These are phyloP conservation scores for Epichloe baconii DNA, from an alignment of 2,329 filamentous ascomycete genomes.

Conservation along the genomic window DNA sequence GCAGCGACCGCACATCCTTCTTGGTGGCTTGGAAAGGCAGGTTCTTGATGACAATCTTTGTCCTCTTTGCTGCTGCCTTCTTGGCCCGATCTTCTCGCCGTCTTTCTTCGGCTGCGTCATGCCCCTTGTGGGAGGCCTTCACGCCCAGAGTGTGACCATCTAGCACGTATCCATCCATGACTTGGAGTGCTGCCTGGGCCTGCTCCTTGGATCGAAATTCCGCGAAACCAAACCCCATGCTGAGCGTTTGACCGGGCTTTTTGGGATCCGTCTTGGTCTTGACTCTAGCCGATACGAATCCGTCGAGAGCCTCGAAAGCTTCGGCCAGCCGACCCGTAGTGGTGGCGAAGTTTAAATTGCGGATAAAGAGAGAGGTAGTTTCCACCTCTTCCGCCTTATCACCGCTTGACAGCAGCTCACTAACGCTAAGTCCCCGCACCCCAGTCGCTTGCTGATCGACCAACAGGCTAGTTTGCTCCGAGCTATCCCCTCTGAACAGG, in stretches of 20 bases:
- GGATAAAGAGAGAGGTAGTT: slow-evolving; percentile 75
- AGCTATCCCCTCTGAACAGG: slow-evolving; percentile 42
- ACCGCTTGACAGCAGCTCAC: slow-evolving; percentile 52
- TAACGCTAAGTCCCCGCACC: slow-evolving; percentile 50
- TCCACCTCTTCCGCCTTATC: slow-evolving; percentile 42
- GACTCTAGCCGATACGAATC: slow-evolving; percentile 78
- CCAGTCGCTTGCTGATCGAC: slow-evolving; percentile 25
- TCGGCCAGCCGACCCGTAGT: slow-evolving; percentile 64
- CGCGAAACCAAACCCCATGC: slow-evolving; percentile 95
- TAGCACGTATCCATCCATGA: slow-evolving; percentile 83
- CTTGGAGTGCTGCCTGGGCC: slow-evolving; percentile 64
- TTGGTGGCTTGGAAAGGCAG: slow-evolving; percentile 93
- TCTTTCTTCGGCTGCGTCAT: slow-evolving; percentile 78
- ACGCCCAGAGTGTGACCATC: slow-evolving; percentile 78
- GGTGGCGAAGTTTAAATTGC: slow-evolving; percentile 87
- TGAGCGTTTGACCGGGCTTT: slow-evolving; percentile 72
- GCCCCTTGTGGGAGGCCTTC: slow-evolving; percentile 73
- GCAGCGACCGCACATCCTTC: slow-evolving; percentile 77
- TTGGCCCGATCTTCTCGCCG: slow-evolving; percentile 72
- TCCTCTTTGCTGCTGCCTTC: slow-evolving; percentile 62
- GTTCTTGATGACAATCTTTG: slow-evolving; percentile 97
- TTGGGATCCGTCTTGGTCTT: slow-evolving; percentile 94
- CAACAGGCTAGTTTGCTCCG: slow-evolving; percentile 16
- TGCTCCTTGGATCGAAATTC: slow-evolving; percentile 71
- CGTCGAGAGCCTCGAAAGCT: slow-evolving; percentile 67